Evolutionary conservation across 1,139 yeast species (phyloP).

Genomic region (Candida sp.): DNA sequence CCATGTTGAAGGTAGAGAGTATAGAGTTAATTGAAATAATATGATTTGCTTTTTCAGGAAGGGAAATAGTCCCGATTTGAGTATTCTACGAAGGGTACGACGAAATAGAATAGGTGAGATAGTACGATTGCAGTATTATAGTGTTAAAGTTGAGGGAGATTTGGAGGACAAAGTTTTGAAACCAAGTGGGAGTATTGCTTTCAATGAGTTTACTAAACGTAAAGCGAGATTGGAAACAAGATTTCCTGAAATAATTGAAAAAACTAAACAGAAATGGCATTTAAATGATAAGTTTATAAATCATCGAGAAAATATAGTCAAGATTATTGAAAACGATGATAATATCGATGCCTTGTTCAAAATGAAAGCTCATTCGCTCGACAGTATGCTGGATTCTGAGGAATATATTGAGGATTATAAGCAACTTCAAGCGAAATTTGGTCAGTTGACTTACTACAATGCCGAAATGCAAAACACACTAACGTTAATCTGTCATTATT

Average conservation of each 20-base stretch:
- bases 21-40: not conserved
- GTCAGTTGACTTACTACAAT: constrained; percentile 12
- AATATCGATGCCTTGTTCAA: constrained; percentile 14
- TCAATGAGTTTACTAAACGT: not conserved
- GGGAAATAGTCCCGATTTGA: not conserved
- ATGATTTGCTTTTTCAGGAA: not conserved
- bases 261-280: constrained; percentile 8
- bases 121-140: not conserved
- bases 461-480: constrained; percentile 19
- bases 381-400: not conserved
- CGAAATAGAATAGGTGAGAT: not conserved
- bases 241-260: constrained; percentile 1
- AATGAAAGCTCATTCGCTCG: not conserved
- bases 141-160: not conserved
- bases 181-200: not conserved
- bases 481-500: constrained; percentile 11
- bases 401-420: constrained; percentile 4
- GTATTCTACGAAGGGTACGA: not conserved
- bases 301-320: constrained; percentile 17
- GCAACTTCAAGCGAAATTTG: constrained; percentile 5
- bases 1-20: not conserved
- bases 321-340: constrained; percentile 12
- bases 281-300: constrained; percentile 13
- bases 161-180: not conserved
- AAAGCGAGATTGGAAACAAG: constrained; percentile 1